Conservation (phyloP, 331 rosid genomes). For the Saraca asoca region DNA sequence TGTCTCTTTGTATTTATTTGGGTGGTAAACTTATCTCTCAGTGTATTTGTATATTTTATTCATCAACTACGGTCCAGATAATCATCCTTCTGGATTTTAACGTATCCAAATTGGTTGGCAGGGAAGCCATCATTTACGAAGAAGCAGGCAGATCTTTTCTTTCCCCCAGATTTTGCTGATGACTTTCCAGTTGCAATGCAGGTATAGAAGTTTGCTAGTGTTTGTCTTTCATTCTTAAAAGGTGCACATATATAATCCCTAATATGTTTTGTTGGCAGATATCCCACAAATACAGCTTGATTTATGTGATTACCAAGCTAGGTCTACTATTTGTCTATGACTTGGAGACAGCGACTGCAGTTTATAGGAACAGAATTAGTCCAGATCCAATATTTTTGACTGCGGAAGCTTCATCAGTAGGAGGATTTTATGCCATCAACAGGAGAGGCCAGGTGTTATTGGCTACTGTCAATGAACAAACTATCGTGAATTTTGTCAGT, state of each 20-base stretch:
- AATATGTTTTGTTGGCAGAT: constrained; percentile 60
- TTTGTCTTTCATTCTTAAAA: constrained; percentile 29
- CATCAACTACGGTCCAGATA: constrained; percentile 13
- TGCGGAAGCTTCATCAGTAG: constrained; percentile 85
- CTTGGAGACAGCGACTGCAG: constrained; percentile 97
- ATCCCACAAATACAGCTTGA: constrained; percentile 92
- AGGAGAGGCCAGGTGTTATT: constrained; percentile 97
- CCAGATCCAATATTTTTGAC: constrained; percentile 99
- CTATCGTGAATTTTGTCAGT: constrained; percentile 89
- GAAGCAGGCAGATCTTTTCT: constrained; percentile 99
- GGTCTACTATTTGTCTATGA: constrained; percentile 97
- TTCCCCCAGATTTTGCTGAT: constrained; percentile 98
- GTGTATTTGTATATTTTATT: constrained; percentile 5
- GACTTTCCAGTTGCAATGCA: constrained; percentile 99
- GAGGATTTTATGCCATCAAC: constrained; percentile 94
- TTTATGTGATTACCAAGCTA: constrained; percentile 95
- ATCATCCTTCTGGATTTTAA: constrained; percentile 28
- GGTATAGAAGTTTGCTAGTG: constrained; percentile 49
- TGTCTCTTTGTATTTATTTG: constrained; percentile 17
- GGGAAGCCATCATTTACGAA: constrained; percentile 95
- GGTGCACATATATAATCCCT: constrained; percentile 26
- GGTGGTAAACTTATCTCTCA: too few relatives aligned
- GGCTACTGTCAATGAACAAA: constrained; percentile 97
- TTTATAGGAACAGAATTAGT: constrained; percentile 95
- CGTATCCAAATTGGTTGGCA: constrained; percentile 42